Percentiles rank a stretch among this genome's conserved stretches.
Conservation (phyloP, 1,284 basidiomycete genomes). For the Coniferiporia weirii region DNA sequence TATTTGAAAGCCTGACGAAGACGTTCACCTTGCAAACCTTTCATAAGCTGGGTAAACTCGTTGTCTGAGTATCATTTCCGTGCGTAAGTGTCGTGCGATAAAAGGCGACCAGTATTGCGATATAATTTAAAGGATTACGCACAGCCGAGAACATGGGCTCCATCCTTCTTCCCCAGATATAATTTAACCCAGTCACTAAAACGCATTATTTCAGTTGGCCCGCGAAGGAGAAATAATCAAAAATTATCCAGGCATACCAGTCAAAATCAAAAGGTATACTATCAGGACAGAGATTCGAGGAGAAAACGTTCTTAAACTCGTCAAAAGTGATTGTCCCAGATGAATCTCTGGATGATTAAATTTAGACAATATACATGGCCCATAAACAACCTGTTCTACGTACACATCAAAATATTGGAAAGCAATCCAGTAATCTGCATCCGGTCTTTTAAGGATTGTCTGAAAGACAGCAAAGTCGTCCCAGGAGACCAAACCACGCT, state of each 20-base stretch:
- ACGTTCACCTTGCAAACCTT: slow-evolving; percentile 92
- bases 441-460: slow-evolving; percentile 82
- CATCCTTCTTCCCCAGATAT: slow-evolving; percentile 88
- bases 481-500: slow-evolving; percentile 81
- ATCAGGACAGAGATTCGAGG: slow-evolving; percentile 71
- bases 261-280: slow-evolving; percentile 94
- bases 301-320: slow-evolving; percentile 90
- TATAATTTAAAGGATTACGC: slow-evolving; percentile 4
- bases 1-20: slow-evolving; percentile 90
- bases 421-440: slow-evolving; percentile 94
- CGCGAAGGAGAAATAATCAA: neutral
- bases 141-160: slow-evolving; percentile 89
- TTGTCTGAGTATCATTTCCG: slow-evolving; percentile 50
- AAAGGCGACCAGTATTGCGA: too few relatives aligned
- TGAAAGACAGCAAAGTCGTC: slow-evolving; percentile 94
- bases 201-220: slow-evolving; percentile 6
- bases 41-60: slow-evolving; percentile 96
- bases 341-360: slow-evolving; percentile 53
- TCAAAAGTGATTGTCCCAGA: slow-evolving; percentile 88
- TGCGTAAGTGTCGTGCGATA: slow-evolving; percentile 3
- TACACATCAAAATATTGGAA: slow-evolving; percentile 96
- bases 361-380: neutral
- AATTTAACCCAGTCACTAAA: slow-evolving; percentile 88
- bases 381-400: slow-evolving; percentile 28
- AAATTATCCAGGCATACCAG: slow-evolving; percentile 44